Conservation (phyloP, 768 basidiomycete species). For the Trichaptum fuscoviolaceum region DNA sequence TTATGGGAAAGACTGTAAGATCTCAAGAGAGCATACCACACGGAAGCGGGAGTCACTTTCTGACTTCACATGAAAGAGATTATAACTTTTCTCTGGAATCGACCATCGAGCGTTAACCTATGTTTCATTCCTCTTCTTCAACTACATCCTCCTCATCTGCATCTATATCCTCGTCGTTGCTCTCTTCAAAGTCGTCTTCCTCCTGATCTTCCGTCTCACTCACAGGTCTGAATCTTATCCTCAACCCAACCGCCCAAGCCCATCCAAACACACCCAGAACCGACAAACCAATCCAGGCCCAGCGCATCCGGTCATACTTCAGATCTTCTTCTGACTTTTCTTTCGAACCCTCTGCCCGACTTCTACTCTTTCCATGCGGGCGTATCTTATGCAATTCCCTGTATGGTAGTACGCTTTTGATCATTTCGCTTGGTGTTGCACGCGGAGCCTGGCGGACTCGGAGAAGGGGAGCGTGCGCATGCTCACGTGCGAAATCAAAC, state of each 20-base stretch:
- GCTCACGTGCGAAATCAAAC: neutral
- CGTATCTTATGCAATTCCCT: neutral
- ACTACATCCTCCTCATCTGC: slow-evolving; percentile 7
- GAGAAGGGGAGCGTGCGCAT: neutral
- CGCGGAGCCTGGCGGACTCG: neutral
- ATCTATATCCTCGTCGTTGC: slow-evolving; percentile 4
- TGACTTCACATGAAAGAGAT: neutral
- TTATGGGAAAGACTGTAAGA: no score
- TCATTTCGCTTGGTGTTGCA: slow-evolving; percentile 1
- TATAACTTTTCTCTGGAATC: neutral
- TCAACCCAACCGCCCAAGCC: slow-evolving; percentile 6
- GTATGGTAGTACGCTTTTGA: neutral
- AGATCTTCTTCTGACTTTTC: slow-evolving; percentile 34
- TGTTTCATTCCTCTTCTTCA: slow-evolving; percentile 14
- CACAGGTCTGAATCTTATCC: neutral
- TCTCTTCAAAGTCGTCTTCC: neutral
- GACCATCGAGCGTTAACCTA: no score
- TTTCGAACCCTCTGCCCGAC: slow-evolving; percentile 12
- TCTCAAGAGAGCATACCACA: no score
- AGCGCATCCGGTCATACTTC: slow-evolving; percentile 43
- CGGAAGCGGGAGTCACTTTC: no score
- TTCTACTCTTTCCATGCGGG: slow-evolving; percentile 15
- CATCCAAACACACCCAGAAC: slow-evolving; percentile 32
- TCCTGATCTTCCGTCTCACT: neutral
- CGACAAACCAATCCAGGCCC: slow-evolving; percentile 47